Percentiles rank a stretch among this genome's conserved stretches.
Evolutionary conservation across 2,329 filamentous ascomycete genomes (phyloP).

Genomic region (Arthrobotrys musiformis): DNA sequence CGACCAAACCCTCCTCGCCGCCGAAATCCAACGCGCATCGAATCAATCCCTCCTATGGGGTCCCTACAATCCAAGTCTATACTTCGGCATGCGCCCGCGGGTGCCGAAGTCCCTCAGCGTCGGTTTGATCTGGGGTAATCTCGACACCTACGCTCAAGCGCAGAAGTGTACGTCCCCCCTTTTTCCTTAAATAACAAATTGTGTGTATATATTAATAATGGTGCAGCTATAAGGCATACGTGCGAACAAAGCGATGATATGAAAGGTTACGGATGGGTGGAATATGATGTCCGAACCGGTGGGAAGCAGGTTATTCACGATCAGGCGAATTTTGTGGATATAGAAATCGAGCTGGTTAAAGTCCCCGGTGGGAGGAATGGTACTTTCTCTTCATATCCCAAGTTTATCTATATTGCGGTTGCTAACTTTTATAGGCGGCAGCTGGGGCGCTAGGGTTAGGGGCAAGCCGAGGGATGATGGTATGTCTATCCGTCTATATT

Average conservation of each 20-base stretch:
- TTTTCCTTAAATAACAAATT: not conserved
- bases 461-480: constrained; percentile 78
- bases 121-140: constrained; percentile 87
- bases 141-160: constrained; percentile 79
- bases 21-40: constrained; percentile 47
- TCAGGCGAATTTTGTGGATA: constrained; percentile 83
- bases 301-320: constrained; percentile 93
- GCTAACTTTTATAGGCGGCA: constrained; percentile 67
- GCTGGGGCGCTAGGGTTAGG: constrained; percentile 89
- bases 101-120: constrained; percentile 83
- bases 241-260: constrained; percentile 96
- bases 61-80: constrained; percentile 90
- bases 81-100: constrained; percentile 88
- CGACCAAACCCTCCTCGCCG: constrained; percentile 38
- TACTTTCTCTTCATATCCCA: constrained; percentile 7
- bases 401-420: not conserved
- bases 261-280: constrained; percentile 96
- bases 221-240: constrained; percentile 83
- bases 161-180: constrained; percentile 73
- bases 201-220: not conserved
- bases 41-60: constrained; percentile 96
- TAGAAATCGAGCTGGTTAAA: constrained; percentile 94
- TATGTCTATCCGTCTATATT: constrained; percentile 54
- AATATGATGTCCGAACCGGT: constrained; percentile 89
- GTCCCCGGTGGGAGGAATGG: constrained; percentile 84